phyloP scores from a whole-genome alignment of 1,284 basidiomycete genomes.

The Cerioporus squamosus region DNA sequence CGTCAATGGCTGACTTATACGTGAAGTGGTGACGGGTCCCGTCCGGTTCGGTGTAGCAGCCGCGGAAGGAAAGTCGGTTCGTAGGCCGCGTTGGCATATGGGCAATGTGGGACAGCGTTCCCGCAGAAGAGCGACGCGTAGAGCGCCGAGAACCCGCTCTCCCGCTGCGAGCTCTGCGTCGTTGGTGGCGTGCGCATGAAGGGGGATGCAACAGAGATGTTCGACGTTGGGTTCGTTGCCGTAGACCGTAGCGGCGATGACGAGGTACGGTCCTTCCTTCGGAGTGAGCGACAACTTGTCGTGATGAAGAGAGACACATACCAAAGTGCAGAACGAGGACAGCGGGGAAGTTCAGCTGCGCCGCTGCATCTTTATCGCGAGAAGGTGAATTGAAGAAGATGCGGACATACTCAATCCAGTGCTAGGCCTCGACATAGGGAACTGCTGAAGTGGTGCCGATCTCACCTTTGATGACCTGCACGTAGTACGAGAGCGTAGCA shows the following conservation, averaged over 20 bases:
- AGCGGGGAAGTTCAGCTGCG: conserved; percentile 3
- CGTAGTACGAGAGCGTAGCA: neutral
- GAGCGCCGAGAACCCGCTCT: conserved; percentile 8
- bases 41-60: conserved; percentile 8
- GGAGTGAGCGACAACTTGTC: neutral
- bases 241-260: neutral
- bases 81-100: neutral
- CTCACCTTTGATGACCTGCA: neutral
- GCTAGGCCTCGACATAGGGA: conserved; percentile 5
- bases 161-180: conserved; percentile 1
- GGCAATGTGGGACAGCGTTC: neutral
- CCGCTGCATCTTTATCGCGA: neutral
- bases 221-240: conserved; percentile 1
- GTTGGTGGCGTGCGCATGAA: conserved; percentile 8
- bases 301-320: neutral
- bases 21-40: conserved; percentile 1
- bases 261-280: neutral
- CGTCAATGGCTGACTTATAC: conserved; percentile 12
- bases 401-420: neutral
- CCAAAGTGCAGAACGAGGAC: conserved; percentile 11
- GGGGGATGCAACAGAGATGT: conserved; percentile 5
- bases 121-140: conserved; percentile 8
- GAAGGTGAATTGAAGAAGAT: neutral
- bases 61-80: conserved; percentile 8
- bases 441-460: neutral